Evolutionary conservation across 257 asterid genomes (phyloP), one percentile per base, ranked within the genome.

Genomic region (Gentiana straminea): DNA sequence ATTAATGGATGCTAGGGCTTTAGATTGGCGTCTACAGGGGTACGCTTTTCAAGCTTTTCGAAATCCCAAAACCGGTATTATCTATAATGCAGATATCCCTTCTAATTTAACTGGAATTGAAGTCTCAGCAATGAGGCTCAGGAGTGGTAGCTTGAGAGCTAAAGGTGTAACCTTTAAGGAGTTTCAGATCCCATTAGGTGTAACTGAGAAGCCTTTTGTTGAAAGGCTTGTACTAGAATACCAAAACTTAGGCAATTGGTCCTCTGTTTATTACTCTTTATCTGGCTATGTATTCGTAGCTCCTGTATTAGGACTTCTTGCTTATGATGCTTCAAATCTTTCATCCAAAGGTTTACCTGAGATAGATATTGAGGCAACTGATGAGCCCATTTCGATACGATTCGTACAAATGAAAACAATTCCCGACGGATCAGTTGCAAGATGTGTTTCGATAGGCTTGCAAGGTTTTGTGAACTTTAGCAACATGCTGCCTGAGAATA

Each of bases 201-300:
- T 86, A 1, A n/a, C 52, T 13, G 86, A 58, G 63, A 64, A 60
- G 49, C 73, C 85, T 12, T 78, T 70, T 35, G 84, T 73, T 11
- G 79, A 78, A 75, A 78, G 92, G 77, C 89, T 86, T 61, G 87
- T 68, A 52, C 57, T 83, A 46, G 82, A 82, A 44, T 86, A 86
- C 65, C 93, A 86, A 8, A 80, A 83, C 65, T 62, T 86, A 55
- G 89, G 81, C 39, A 78, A 80, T 72, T 65, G 73, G 69, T 80
- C 94, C 44, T 2, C 66, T 2, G 47, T 54, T 0, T 82, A 65
- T 64, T 76, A 82, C 57, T 81, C 78, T 9, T 65, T 73, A 3
- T 52, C 69, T 3, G 82, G 81, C 8, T 75, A 80, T 78, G 66
- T 71, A 10, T 78, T 74, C 62, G 57, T 82, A 56, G 79, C 95